phyloP scores from a whole-genome alignment of 352 stramenopile genomes.

The Phytophthora vignae region DNA sequence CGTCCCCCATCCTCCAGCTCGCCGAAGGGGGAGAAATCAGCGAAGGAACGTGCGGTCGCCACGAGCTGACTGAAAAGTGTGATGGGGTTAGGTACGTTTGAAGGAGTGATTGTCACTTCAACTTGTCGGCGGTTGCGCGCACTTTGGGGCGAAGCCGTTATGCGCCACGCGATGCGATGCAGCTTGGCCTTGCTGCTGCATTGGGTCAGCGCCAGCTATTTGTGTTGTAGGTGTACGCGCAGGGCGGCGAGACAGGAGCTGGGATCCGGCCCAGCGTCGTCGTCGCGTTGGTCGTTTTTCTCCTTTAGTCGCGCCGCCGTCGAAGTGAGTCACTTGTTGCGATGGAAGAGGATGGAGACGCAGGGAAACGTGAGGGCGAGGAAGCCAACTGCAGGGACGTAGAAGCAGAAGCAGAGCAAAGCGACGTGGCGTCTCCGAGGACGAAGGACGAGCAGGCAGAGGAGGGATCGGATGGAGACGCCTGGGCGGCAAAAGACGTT shows the following conservation, averaged over 20 bases:
- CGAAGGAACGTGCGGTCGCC: neutral
- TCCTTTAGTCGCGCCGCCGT: neutral
- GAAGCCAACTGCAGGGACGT: constrained; percentile 5
- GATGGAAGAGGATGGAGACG: constrained; percentile 32
- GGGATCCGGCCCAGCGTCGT: neutral
- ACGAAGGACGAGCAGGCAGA: neutral
- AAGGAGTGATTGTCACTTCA: constrained; percentile 37
- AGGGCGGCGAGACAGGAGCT: neutral
- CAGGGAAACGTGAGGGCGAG: constrained; percentile 1
- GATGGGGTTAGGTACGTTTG: constrained; percentile 19
- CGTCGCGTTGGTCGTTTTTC: constrained; percentile 12
- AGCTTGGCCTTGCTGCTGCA: neutral
- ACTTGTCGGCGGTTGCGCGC: constrained; percentile 24
- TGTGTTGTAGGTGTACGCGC: constrained; percentile 8
- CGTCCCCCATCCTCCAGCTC: neutral
- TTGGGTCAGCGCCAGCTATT: constrained; percentile 15
- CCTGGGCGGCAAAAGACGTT: constrained; percentile 2
- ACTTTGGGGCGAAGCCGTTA: constrained; percentile 13
- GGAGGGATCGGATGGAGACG: constrained; percentile 11
- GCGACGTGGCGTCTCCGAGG: constrained; percentile 19
- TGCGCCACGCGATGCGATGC: constrained; percentile 6
- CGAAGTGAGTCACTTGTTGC: constrained; percentile 3
- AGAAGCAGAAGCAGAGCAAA: constrained; percentile 7
- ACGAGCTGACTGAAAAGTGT: neutral
- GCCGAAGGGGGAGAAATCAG: neutral